phyloP scores from a whole-genome alignment of 169 alveolate genomes.

The Miamiensis avidus region DNA sequence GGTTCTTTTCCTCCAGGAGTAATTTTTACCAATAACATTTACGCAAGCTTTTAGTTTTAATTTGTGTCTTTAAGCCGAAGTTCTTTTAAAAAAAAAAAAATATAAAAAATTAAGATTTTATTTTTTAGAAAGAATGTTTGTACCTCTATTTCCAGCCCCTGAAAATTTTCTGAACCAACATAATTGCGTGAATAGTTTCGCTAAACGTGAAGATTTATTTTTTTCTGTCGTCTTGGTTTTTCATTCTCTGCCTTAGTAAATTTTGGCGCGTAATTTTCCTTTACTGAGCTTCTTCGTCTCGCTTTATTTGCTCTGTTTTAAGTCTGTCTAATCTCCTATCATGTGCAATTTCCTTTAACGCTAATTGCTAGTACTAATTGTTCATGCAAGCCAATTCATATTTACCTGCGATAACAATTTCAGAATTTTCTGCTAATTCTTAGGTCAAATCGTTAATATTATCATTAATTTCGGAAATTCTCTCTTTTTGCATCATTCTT shows the following conservation, averaged over 20 bases:
- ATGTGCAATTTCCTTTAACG: background rate
- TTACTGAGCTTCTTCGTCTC: background rate
- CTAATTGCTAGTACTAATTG: background rate
- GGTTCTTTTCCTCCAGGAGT: background rate
- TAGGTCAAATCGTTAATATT: background rate
- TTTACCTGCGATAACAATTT: background rate
- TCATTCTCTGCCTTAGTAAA: too few species aligned
- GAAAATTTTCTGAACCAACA: background rate
- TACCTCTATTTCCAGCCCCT: background rate
- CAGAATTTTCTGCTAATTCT: background rate
- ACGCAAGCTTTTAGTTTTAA: background rate
- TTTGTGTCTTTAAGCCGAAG: background rate
- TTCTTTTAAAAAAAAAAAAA: too few species aligned
- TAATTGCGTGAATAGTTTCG: background rate
- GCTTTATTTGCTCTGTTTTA: background rate
- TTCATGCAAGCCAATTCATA: background rate
- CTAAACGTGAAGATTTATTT: background rate
- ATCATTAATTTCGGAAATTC: background rate
- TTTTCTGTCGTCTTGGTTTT: background rate
- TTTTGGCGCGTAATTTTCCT: background rate
- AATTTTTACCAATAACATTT: background rate
- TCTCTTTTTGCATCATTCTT: background rate
- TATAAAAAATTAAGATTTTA: too few species aligned
- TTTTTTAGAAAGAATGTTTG: background rate
- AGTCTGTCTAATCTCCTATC: background rate